These are phyloP conservation scores for Guyanaporus albipodus DNA, from an alignment of 768 basidiomycete genomes.

Conservation along the genomic window DNA sequence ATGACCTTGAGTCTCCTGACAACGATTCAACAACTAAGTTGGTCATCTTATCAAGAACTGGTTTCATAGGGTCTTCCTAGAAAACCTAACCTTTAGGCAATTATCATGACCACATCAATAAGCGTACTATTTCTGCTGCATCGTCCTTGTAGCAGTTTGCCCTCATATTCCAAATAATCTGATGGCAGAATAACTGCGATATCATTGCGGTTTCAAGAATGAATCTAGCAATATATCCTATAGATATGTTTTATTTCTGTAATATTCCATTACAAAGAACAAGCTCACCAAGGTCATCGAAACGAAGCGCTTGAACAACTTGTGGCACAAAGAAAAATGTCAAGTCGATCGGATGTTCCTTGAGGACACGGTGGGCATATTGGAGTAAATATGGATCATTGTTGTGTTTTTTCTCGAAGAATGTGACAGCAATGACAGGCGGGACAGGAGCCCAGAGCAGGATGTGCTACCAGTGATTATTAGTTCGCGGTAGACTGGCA, in stretches of 20 bases:
- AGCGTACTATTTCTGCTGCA: constrained; percentile 69
- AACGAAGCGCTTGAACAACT: constrained; percentile 92
- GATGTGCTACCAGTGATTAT: constrained; percentile 56
- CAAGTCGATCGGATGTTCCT: constrained; percentile 89
- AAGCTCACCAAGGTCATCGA: constrained; percentile 75
- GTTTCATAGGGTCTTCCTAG: constrained; percentile 95
- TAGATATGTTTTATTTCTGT: background rate
- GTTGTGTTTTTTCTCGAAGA: constrained; percentile 81
- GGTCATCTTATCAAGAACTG: constrained; percentile 85
- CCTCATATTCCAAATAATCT: constrained; percentile 99
- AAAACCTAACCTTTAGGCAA: constrained; percentile 1
- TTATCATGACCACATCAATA: background rate
- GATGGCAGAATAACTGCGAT: constrained; percentile 96
- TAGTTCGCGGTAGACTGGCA: background rate
- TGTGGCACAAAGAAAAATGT: constrained; percentile 99
- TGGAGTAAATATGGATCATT: constrained; percentile 85
- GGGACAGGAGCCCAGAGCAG: constrained; percentile 87
- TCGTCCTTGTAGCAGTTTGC: constrained; percentile 97
- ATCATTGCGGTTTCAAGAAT: constrained; percentile 97
- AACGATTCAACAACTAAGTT: constrained; percentile 75
- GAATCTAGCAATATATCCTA: constrained; percentile 92
- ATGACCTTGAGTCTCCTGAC: constrained; percentile 82
- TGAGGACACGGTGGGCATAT: constrained; percentile 93
- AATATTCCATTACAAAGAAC: background rate
- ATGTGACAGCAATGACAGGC: constrained; percentile 73